A percentile compares a stretch with the other conserved stretches of the same genome.
These are phyloP conservation scores for Fistulinella prunicolor DNA, from an alignment of 768 basidiomycete genomes.

Conservation along the genomic window DNA sequence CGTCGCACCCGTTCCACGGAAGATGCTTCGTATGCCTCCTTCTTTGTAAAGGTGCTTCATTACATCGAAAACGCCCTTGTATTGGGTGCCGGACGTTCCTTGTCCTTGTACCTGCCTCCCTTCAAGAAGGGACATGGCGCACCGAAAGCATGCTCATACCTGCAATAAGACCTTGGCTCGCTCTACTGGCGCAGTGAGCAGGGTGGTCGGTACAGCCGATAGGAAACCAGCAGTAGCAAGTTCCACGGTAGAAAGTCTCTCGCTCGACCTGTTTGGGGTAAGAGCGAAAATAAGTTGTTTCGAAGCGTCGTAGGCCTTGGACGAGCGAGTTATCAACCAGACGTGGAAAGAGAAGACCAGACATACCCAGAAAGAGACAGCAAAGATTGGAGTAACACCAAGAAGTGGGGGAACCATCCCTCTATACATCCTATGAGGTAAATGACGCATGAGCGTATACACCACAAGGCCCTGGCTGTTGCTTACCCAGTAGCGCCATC, in stretches of 20 bases:
- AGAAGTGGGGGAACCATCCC: slow-evolving; percentile 92
- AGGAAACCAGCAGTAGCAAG: slow-evolving; percentile 92
- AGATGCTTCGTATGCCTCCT: slow-evolving; percentile 89
- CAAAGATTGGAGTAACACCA: slow-evolving; percentile 97
- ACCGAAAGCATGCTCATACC: slow-evolving; percentile 37
- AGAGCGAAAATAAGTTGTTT: slow-evolving; percentile 76
- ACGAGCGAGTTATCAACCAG: slow-evolving; percentile 8
- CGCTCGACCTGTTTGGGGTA: slow-evolving; percentile 74
- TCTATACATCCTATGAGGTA: slow-evolving; percentile 65
- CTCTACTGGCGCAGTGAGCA: slow-evolving; percentile 94
- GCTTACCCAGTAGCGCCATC: slow-evolving; percentile 88
- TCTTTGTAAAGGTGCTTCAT: slow-evolving; percentile 88
- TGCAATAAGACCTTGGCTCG: slow-evolving; percentile 95
- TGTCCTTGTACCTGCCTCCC: slow-evolving; percentile 81
- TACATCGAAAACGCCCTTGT: slow-evolving; percentile 91
- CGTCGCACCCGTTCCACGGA: slow-evolving; percentile 91
- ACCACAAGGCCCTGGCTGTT: background rate
- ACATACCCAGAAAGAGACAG: slow-evolving; percentile 92
- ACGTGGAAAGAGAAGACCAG: background rate
- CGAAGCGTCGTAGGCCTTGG: slow-evolving; percentile 88
- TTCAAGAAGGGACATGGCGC: slow-evolving; percentile 2
- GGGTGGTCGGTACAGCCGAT: slow-evolving; percentile 87
- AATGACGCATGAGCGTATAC: slow-evolving; percentile 1
- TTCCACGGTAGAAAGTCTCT: slow-evolving; percentile 66
- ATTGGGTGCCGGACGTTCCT: slow-evolving; percentile 64